Base-by-base conservation (phyloP, 2,329 filamentous ascomycete genomes). In the Sordariomycetes sp. region DNA sequence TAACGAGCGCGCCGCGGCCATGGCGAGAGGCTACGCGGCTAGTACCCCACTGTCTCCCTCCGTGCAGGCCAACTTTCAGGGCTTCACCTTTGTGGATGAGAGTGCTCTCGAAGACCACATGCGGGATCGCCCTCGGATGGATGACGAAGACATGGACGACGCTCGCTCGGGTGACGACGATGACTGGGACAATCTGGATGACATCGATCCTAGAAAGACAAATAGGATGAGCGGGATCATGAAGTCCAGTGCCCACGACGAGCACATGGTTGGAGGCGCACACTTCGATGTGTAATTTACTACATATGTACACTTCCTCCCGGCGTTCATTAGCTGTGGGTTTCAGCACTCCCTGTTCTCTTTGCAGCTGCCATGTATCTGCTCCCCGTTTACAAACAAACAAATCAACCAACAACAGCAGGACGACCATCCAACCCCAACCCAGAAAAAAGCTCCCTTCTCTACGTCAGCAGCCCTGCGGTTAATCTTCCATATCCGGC, bases 51-150 rank as follows among this genome's bases (percentile, higher is more conserved):
- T 98, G 17, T 94, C 87, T 11, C 92, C 92, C 1, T 93, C 86
- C 3, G 88, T 95, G 61, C 92, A 98, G 61, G 92, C 90, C 42
- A 95, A 96, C 53, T 98, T 98, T 67, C 86, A 92, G 51, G 92
- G 92, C 21, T 98, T 98, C 59, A 98, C 92, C 0, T 98, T 94
- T 56, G 92, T 96, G n/a, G 92, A 96, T 48, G 90, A 96, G 62
- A 95, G 86, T 51, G 85, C 86, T 3, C 79, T 98, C 36, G 88
- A 96, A 34, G 86, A 90, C 42, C 81, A 92, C 44, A 87, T 86
- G 76, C 60, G 63, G 37, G 68, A 68, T 39, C 61, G 66, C 33
- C 48, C 53, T 35, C 50, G 62, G 39, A 58, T 56, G 35, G 66
- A 74, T 31, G 66, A 74, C 31, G 74, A 80, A 42, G 69, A 77